phyloP scores from a whole-genome alignment of 164 flowering plant species.

The Euptelea pleiosperma region DNA sequence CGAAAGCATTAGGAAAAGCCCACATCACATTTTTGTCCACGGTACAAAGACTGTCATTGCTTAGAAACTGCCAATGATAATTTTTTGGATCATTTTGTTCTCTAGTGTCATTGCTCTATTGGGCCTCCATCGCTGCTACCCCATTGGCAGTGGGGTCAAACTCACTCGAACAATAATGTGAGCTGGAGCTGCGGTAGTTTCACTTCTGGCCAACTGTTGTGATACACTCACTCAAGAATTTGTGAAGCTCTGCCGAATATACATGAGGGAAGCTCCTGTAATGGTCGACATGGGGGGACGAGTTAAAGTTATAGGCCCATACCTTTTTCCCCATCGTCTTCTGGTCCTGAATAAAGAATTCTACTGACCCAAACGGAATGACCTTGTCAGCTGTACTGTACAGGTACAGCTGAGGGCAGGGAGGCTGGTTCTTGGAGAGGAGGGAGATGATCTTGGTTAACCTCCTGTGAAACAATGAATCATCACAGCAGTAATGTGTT shows the following conservation, averaged over 20 bases:
- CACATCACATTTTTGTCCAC: too few species aligned
- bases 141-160: not conserved
- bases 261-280: slow-evolving; percentile 65
- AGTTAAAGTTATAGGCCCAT: slow-evolving; percentile 49
- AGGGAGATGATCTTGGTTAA: slow-evolving; percentile 40
- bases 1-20: too few species aligned
- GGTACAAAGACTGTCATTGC: too few species aligned
- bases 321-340: slow-evolving; percentile 52
- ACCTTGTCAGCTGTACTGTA: slow-evolving; percentile 88
- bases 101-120: too few species aligned
- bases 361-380: slow-evolving; percentile 59
- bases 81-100: too few species aligned
- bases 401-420: slow-evolving; percentile 84
- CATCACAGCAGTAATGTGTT: not conserved
- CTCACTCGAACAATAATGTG: not conserved
- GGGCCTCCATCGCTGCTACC: too few species aligned
- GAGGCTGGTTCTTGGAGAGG: slow-evolving; percentile 58
- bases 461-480: slow-evolving; percentile 44
- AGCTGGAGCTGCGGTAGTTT: not conserved
- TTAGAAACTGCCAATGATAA: too few species aligned
- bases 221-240: slow-evolving; percentile 58
- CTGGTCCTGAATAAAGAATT: slow-evolving; percentile 54
- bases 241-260: slow-evolving; percentile 46
- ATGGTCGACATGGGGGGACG: slow-evolving; percentile 97
- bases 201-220: slow-evolving; percentile 15